phyloP scores from a whole-genome alignment of 108 stramenopile genomes.

The Nitzschia sp. region DNA sequence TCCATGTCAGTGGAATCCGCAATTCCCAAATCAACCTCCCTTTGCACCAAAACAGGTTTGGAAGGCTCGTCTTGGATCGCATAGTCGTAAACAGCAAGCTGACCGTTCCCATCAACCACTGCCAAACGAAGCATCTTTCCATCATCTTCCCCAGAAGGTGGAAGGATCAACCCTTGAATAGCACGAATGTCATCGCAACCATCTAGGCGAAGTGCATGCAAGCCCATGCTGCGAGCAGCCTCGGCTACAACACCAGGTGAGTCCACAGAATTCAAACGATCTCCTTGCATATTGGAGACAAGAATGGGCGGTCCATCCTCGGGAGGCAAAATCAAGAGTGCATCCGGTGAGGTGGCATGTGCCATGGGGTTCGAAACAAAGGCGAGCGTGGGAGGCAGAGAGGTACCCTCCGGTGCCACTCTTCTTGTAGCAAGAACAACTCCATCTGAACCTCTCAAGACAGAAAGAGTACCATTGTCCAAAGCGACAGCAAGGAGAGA shows the following conservation, averaged over 20 bases:
- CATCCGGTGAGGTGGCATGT: conserved; percentile 12
- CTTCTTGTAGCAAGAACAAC: conserved; percentile 55
- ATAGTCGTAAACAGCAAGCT: conserved; percentile 47
- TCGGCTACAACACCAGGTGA: conserved; percentile 38
- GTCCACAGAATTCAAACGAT: conserved; percentile 45
- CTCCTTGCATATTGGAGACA: conserved; percentile 70
- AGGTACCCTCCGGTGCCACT: conserved; percentile 34
- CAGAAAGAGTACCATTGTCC: conserved; percentile 52
- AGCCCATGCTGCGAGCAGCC: conserved; percentile 52
- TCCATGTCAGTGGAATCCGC: conserved; percentile 16
- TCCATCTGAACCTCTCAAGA: conserved; percentile 64
- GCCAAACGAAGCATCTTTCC: conserved; percentile 41
- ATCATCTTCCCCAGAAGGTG: neutral
- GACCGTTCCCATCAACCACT: conserved; percentile 20
- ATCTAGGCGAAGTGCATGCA: conserved; percentile 36
- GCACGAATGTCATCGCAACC: conserved; percentile 16
- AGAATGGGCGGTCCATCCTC: conserved; percentile 41
- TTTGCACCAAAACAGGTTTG: conserved; percentile 29
- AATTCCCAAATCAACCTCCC: conserved; percentile 12
- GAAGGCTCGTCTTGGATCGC: conserved; percentile 16
- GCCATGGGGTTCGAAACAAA: conserved; percentile 9
- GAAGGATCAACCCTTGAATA: neutral
- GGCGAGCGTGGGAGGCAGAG: conserved; percentile 15
- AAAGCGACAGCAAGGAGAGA: conserved; percentile 60
- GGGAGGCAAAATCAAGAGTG: conserved; percentile 36